Percentiles rank a stretch among this genome's conserved stretches.
These are phyloP conservation scores for Rhodotorula graminis DNA, from an alignment of 768 basidiomycete species.

Conservation along the genomic window DNA sequence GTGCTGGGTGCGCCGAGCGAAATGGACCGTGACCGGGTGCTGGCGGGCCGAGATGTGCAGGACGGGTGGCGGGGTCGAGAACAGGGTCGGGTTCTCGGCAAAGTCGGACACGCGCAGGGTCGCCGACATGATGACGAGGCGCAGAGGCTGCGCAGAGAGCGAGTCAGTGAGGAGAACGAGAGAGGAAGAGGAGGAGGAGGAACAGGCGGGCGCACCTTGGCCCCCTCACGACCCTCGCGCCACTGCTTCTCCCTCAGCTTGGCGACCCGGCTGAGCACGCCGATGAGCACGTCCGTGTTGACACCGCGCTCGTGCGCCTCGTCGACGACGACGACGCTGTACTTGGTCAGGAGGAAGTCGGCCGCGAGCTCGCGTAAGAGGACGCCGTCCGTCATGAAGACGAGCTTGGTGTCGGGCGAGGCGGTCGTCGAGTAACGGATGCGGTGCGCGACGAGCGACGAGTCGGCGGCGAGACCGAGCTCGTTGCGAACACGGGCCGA, in stretches of 20 bases:
- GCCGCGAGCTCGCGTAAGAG: slow-evolving; percentile 83
- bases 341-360: slow-evolving; percentile 89
- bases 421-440: slow-evolving; percentile 96
- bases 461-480: slow-evolving; percentile 65
- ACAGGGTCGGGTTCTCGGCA: slow-evolving; percentile 74
- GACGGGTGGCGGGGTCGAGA: slow-evolving; percentile 78
- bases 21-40: slow-evolving; percentile 91
- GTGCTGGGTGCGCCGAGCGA: slow-evolving; percentile 73
- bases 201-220: slow-evolving; percentile 56
- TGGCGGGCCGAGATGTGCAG: slow-evolving; percentile 85
- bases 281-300: slow-evolving; percentile 96
- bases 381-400: slow-evolving; percentile 99
- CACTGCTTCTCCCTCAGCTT: slow-evolving; percentile 84
- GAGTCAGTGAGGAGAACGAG: slow-evolving; percentile 23
- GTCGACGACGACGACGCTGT: slow-evolving; percentile 91
- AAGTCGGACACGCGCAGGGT: slow-evolving; percentile 92
- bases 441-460: slow-evolving; percentile 82
- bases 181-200: not conserved
- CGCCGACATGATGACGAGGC: slow-evolving; percentile 97
- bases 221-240: slow-evolving; percentile 66
- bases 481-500: slow-evolving; percentile 88
- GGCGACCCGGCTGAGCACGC: slow-evolving; percentile 88
- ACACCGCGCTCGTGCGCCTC: slow-evolving; percentile 98
- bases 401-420: slow-evolving; percentile 82
- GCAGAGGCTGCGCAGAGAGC: slow-evolving; percentile 59